Percentiles rank a stretch among this genome's conserved stretches.
Conservation (phyloP, 2,329 filamentous ascomycete species). For the Berkeleyomyces basicola region DNA sequence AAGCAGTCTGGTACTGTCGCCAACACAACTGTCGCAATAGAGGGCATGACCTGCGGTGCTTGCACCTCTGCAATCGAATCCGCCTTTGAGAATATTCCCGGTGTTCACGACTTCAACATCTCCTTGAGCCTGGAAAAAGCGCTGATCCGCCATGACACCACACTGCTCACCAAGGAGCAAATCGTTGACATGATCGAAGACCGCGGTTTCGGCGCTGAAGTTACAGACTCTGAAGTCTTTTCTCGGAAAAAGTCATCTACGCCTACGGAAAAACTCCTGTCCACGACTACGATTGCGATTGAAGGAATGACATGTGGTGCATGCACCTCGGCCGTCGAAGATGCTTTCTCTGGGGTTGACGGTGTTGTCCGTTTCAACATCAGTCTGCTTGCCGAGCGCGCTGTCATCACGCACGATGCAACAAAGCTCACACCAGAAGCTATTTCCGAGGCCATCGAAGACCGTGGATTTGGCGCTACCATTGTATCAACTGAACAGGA, state of each 20-base stretch:
- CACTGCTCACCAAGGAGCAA: conserved; percentile 32
- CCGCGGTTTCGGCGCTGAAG: conserved; percentile 63
- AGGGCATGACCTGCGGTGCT: conserved; percentile 83
- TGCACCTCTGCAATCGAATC: conserved; percentile 76
- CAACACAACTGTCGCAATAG: conserved; percentile 62
- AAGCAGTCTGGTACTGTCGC: conserved; percentile 22
- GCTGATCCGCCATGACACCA: conserved; percentile 64
- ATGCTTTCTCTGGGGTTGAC: conserved; percentile 58
- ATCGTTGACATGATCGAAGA: conserved; percentile 47
- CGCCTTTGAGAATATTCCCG: conserved; percentile 57
- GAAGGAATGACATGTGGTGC: conserved; percentile 97
- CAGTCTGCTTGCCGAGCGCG: conserved; percentile 80
- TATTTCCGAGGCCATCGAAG: conserved; percentile 72
- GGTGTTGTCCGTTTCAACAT: conserved; percentile 86
- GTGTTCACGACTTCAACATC: conserved; percentile 62
- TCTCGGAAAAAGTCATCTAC: conserved; percentile 21
- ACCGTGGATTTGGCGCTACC: conserved; percentile 72
- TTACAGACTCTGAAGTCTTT: conserved; percentile 49
- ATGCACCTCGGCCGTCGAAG: conserved; percentile 82
- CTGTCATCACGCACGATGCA: conserved; percentile 71
- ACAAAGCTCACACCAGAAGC: conserved; percentile 52
- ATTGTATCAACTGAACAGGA: conserved; percentile 62
- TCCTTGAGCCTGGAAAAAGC: conserved; percentile 71
- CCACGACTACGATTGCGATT: conserved; percentile 72
- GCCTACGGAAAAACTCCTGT: conserved; percentile 22